phyloP scores from a whole-genome alignment of 257 asterid species.

The Solanum pennellii region DNA sequence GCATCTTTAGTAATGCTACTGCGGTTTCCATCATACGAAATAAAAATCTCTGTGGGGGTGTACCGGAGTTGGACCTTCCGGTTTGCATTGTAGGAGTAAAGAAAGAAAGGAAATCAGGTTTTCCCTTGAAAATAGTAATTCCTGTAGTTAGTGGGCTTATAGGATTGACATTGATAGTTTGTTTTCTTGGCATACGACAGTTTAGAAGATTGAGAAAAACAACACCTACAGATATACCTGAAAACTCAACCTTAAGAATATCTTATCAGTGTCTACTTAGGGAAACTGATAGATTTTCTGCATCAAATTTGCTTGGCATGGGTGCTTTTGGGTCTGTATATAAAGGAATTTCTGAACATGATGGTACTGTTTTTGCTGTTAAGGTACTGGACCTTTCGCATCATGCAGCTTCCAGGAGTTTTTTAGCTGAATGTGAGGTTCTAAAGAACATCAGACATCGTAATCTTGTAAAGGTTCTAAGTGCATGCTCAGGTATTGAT shows the following conservation, averaged over 20 bases:
- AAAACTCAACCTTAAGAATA: neutral
- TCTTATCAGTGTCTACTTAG: slow-evolving; percentile 10
- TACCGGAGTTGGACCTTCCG: slow-evolving; percentile 4
- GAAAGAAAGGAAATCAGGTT: neutral
- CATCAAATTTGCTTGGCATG: slow-evolving; percentile 3
- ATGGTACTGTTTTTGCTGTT: neutral
- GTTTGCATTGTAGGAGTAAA: neutral
- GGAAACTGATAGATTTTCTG: slow-evolving; percentile 8
- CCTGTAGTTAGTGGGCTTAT: neutral
- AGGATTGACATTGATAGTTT: neutral
- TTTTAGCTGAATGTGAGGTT: slow-evolving; percentile 16
- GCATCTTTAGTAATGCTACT: slow-evolving; percentile 5
- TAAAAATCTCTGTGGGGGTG: slow-evolving; percentile 19
- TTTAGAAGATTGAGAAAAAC: neutral
- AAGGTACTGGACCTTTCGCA: slow-evolving; percentile 12
- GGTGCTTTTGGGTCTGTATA: slow-evolving; percentile 14
- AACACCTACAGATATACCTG: neutral
- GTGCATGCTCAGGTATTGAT: slow-evolving; percentile 10
- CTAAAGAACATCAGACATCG: slow-evolving; percentile 15
- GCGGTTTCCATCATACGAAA: slow-evolving; percentile 5
- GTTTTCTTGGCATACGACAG: neutral
- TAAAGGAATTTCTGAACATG: slow-evolving; percentile 1
- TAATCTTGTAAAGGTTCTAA: slow-evolving; percentile 9
- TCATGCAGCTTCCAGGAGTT: slow-evolving; percentile 14
- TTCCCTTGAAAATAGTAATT: neutral